Conservation (phyloP, 495 filamentous ascomycete genomes). For the Platismatia glauca region DNA sequence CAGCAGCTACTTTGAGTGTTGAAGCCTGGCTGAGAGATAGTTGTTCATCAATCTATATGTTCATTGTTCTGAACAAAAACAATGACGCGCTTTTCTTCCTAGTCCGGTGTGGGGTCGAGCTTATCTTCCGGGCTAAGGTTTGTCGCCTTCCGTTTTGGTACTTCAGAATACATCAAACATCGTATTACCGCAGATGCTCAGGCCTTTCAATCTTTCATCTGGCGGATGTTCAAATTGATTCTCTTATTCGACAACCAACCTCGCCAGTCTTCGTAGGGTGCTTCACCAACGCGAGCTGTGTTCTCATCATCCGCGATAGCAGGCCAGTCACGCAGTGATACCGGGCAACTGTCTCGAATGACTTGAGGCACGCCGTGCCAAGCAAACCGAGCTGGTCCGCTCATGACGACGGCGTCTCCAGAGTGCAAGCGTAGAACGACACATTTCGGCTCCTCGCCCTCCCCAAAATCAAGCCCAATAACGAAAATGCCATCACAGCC, state of each 20-base stretch:
- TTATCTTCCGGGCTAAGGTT: constrained; percentile 14
- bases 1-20: background rate
- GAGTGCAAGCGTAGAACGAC: constrained; percentile 61
- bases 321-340: constrained; percentile 69
- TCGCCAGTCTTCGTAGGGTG: constrained; percentile 54
- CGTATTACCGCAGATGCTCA: too few species aligned
- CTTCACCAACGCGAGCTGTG: constrained; percentile 20
- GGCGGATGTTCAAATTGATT: constrained; percentile 84
- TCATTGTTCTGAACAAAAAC: background rate
- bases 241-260: constrained; percentile 81
- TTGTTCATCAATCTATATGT: background rate
- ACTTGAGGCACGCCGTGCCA: constrained; percentile 93
- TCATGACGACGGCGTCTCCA: constrained; percentile 79
- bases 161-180: background rate
- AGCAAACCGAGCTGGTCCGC: constrained; percentile 65
- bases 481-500: constrained; percentile 85
- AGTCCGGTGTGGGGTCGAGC: constrained; percentile 11
- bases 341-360: constrained; percentile 65
- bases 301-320: constrained; percentile 27
- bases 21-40: background rate
- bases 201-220: constrained; percentile 57
- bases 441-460: constrained; percentile 29
- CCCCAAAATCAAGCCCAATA: constrained; percentile 43
- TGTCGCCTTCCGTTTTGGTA: constrained; percentile 10
- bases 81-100: constrained; percentile 8